Evolutionary conservation across 2,329 filamentous ascomycete genomes (phyloP), one percentile per base, ranked within the genome.

Genomic region (Knufia fluminis): DNA sequence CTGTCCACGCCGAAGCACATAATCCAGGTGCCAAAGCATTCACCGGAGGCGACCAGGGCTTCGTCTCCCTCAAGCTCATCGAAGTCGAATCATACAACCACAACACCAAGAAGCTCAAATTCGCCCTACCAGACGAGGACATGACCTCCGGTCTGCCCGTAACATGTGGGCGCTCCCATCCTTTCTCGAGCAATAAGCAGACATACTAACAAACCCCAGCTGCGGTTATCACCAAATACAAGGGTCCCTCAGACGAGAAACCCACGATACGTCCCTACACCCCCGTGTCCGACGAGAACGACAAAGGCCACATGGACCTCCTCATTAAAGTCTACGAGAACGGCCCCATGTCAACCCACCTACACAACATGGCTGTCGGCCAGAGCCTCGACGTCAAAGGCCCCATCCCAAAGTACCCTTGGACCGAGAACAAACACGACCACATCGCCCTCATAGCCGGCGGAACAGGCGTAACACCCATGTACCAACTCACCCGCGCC

Each of bases 391-490:
- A 91, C 54, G 82, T 98, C 74, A 97, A 98, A 78, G 92, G 92
- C 16, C 92, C 92, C 1, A 80, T 98, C 33, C 86, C 88, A 62
- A 98, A 98, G 72, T 97, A 96, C 70, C 70, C 80, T 26, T 97
- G 90, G 90, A 65, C 79, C 47, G 64, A 83, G 59, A 97, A 97
- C 79, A 96, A 95, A 79, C 90, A 96, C 74, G 74, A 86, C 53
- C 89, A 97, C 74, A 65, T 74, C 58, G 66, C 63, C 46, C 57
- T 73, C 60, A 68, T 98, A 55, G 88, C 91, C n/a, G 92, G 92
- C 61, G 92, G 92, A 57, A 96, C 92, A 6, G 92, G 92, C 54
- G 94, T 98, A 68, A 92, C 92, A 9, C 92, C 92, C 59, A 96
- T 97, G 91, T 97, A 86, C 77, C 92, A 98, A 76, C 82, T 98